Evolutionary conservation across 805 yeast genomes (phyloP), one percentile per base, ranked within the genome.

Genomic region (Starmerella asiatica): DNA sequence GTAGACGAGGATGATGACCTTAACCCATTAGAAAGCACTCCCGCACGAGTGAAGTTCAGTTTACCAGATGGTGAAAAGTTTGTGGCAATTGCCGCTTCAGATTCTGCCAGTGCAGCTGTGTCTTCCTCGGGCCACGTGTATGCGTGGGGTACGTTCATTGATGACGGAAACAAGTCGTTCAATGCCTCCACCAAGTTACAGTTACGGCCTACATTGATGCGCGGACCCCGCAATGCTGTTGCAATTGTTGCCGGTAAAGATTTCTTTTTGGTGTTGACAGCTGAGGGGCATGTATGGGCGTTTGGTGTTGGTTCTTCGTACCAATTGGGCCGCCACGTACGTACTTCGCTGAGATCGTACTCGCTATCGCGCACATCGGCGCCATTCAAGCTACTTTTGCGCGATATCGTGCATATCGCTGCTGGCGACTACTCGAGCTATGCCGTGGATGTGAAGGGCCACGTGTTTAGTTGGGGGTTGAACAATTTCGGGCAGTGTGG

Each of bases 401-500:
- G 74, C 51, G 75, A 82, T 50, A 72, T 88, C 49, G 79, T 73
- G 51, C 76, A 70, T 54, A 75, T 91, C 51, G 88, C 94, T 3
- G 75, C 88, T 44, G 99, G 99, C 36, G 97, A 88, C 55, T 91
- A 79, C 60, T 97, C 86, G 57, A 80, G 94, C 50, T 91, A 91
- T 66, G 99, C 98, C 4, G 71, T 91, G 46, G 79, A 80, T 44
- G 64, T 67, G 12, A 71, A 74, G 28, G 83, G 79, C 31, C 69
- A 69, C 27, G 84, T 91, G 1, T 70, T 70, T 47, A 70, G 91
- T 8, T 91, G 98, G 98, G 99, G 99, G 6, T 69, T 91, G 54
- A 91, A 91, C 58, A 96, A 91, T 61, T 91, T 74, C 56, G 97
- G 97, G 18, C 99, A 91, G 63, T 84, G 96, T 66, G 97, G 94